These are phyloP conservation scores for Phytophthora aleatoria DNA, from an alignment of 352 stramenopile genomes.

Conservation along the genomic window DNA sequence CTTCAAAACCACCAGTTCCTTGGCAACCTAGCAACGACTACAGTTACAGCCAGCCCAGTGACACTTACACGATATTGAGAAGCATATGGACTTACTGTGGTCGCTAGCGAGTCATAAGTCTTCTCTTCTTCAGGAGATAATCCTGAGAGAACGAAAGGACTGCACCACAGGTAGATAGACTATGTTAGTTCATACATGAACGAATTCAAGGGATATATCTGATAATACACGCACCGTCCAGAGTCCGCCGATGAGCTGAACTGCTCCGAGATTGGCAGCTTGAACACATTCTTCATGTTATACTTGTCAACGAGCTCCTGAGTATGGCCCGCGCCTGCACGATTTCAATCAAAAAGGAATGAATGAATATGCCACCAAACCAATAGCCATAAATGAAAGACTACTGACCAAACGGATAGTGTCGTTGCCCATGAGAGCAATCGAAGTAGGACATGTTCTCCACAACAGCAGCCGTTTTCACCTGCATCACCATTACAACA, in stretches of 20 bases:
- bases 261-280: constrained; percentile 78
- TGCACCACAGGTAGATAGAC: constrained; percentile 26
- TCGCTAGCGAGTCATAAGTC: constrained; percentile 76
- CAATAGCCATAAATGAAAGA: not conserved
- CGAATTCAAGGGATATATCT: not conserved
- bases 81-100: constrained; percentile 39
- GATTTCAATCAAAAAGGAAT: not conserved
- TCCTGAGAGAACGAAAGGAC: constrained; percentile 79
- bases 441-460: constrained; percentile 99
- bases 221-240: constrained; percentile 51
- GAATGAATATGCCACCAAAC: not conserved
- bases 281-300: constrained; percentile 85
- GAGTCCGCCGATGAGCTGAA: constrained; percentile 79
- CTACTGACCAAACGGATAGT: constrained; percentile 83
- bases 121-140: constrained; percentile 63
- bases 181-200: constrained; percentile 4
- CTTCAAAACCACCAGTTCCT: constrained; percentile 80
- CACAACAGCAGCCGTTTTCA: constrained; percentile 97
- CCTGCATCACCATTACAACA: constrained; percentile 41
- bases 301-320: constrained; percentile 82
- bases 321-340: constrained; percentile 69
- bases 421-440: constrained; percentile 82
- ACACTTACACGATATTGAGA: not conserved
- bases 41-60: not conserved
- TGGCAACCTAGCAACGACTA: constrained; percentile 53